Evolutionary conservation across 164 flowering plant genomes (phyloP).

Genomic region (Vitis rotundifolia): DNA sequence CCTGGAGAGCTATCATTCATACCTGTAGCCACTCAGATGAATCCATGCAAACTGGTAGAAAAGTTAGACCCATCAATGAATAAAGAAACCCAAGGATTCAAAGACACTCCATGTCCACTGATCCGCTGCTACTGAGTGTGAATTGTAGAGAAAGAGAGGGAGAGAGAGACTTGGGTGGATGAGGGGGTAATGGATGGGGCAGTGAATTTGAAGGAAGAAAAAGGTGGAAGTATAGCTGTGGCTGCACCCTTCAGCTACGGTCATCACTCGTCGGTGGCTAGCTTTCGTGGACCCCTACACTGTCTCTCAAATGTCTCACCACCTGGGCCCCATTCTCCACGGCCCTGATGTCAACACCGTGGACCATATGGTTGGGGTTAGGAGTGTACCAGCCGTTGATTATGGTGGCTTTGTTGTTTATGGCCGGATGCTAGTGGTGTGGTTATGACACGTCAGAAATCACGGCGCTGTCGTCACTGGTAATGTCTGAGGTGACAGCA

Average conservation of each 20-base stretch:
- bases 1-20: constrained; percentile 4
- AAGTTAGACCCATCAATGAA: constrained; percentile 59
- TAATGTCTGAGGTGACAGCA: constrained; percentile 35
- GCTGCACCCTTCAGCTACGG: neutral
- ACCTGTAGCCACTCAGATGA: constrained; percentile 92
- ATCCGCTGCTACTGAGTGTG: neutral
- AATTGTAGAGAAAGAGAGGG: constrained; percentile 2
- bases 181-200: constrained; percentile 8
- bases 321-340: constrained; percentile 12
- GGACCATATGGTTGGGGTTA: neutral
- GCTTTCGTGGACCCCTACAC: constrained; percentile 19
- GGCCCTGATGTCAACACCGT: constrained; percentile 13
- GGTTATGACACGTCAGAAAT: constrained; percentile 25
- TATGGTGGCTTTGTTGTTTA: too few species aligned
- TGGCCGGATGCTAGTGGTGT: too few species aligned
- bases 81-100: neutral
- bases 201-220: constrained; percentile 63
- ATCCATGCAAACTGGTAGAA: constrained; percentile 93
- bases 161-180: constrained; percentile 1
- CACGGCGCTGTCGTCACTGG: constrained; percentile 33
- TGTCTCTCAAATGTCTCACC: constrained; percentile 12
- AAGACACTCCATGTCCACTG: constrained; percentile 2
- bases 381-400: constrained; percentile 15
- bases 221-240: constrained; percentile 22
- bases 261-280: constrained; percentile 35